These are phyloP conservation scores for Phlebiopsis flavidoalba DNA, from an alignment of 768 basidiomycete genomes.

Conservation along the genomic window DNA sequence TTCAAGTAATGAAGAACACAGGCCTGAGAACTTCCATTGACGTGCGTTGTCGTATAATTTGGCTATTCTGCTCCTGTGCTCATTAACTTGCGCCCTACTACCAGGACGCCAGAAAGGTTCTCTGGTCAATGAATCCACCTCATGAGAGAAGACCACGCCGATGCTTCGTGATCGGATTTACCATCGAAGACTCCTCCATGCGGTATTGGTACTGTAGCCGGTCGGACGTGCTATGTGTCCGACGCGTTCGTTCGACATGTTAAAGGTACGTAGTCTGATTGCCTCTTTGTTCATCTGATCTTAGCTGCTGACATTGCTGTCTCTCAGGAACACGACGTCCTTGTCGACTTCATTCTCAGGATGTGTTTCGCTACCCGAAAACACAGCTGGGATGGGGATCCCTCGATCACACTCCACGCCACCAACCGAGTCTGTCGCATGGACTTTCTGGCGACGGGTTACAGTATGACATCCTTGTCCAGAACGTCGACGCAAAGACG, in stretches of 20 bases:
- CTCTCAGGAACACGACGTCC: background rate
- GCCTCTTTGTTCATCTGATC: background rate
- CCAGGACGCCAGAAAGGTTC: slow-evolving; percentile 17
- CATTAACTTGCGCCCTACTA: too few species aligned
- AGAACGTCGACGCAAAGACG: background rate
- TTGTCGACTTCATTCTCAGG: background rate
- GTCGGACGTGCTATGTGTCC: slow-evolving; percentile 16
- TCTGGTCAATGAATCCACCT: slow-evolving; percentile 23
- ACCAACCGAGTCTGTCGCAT: background rate
- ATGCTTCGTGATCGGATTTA: slow-evolving; percentile 24
- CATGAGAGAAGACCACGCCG: slow-evolving; percentile 25
- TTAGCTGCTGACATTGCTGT: background rate
- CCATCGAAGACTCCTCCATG: slow-evolving; percentile 19
- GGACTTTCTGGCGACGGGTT: background rate
- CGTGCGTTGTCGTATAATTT: background rate
- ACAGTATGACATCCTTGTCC: background rate
- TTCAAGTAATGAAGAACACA: background rate
- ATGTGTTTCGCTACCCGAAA: background rate
- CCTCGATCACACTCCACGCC: background rate
- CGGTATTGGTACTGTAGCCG: slow-evolving; percentile 27
- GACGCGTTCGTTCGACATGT: slow-evolving; percentile 15
- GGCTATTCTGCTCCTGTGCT: background rate
- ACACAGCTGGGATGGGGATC: background rate
- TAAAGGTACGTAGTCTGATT: background rate
- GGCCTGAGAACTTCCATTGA: background rate